A percentile compares a stretch with the other conserved stretches of the same genome.
phyloP scores from a whole-genome alignment of 768 basidiomycete species.

The Boletellus sp. region DNA sequence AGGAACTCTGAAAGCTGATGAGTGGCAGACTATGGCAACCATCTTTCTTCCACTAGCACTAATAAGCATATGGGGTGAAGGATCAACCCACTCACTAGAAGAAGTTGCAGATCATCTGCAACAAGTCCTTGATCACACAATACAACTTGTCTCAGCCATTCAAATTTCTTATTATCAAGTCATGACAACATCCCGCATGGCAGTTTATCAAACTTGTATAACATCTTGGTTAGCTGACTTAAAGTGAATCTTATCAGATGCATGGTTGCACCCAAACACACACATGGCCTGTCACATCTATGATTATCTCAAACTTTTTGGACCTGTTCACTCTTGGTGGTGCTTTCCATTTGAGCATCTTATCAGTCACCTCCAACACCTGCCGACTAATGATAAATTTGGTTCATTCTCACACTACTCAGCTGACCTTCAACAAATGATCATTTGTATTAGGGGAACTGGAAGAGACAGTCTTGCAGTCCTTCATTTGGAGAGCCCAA shows the following conservation, averaged over 20 bases:
- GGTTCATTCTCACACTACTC: background rate
- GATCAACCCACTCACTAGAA: background rate
- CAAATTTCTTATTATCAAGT: too few species aligned
- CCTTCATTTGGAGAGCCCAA: slow-evolving; percentile 33
- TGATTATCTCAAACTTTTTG: background rate
- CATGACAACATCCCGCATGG: background rate
- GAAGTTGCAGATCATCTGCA: background rate
- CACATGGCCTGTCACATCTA: background rate
- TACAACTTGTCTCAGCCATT: background rate
- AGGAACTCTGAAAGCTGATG: background rate
- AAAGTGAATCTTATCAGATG: too few species aligned
- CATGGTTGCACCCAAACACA: background rate
- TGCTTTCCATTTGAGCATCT: background rate
- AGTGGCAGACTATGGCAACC: background rate
- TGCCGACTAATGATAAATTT: background rate
- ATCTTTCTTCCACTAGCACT: background rate
- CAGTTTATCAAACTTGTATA: background rate
- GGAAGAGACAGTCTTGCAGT: background rate
- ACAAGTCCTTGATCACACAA: background rate
- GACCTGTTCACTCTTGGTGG: background rate
- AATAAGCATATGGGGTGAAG: background rate
- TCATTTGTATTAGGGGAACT: background rate
- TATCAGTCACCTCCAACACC: background rate
- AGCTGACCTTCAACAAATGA: background rate
- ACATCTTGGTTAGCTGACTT: too few species aligned